Conservation (phyloP, 2,329 filamentous ascomycete species). For the Plectosphaerella cucumerina region DNA sequence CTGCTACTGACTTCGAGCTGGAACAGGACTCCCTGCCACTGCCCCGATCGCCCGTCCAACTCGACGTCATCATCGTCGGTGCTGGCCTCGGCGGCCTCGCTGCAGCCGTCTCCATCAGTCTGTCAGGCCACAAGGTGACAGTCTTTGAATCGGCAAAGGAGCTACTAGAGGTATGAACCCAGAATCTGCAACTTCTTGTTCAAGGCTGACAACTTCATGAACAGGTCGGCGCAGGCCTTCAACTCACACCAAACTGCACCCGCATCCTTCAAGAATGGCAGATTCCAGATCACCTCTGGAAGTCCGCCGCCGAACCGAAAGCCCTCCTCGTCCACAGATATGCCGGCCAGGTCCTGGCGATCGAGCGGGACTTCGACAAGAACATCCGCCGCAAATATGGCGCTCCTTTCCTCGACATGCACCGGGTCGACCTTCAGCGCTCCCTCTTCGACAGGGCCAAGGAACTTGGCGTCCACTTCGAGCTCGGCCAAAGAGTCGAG, state of each 20-base stretch:
- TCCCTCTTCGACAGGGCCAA: constrained; percentile 46
- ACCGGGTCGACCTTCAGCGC: constrained; percentile 57
- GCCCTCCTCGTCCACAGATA: constrained; percentile 50
- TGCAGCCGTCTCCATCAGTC: constrained; percentile 29
- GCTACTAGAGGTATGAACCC: constrained; percentile 29
- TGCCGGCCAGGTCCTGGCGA: constrained; percentile 42
- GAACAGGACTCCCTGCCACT: neutral
- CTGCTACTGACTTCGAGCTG: no score
- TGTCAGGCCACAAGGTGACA: constrained; percentile 33
- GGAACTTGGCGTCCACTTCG: constrained; percentile 47
- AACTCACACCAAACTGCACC: constrained; percentile 46
- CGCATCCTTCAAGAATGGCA: constrained; percentile 46
- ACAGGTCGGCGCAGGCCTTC: constrained; percentile 49
- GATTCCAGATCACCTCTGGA: constrained; percentile 38
- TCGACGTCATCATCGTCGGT: constrained; percentile 36
- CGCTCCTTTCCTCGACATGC: constrained; percentile 55
- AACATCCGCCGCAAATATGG: constrained; percentile 51
- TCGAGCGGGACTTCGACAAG: constrained; percentile 45
- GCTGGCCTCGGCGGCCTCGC: constrained; percentile 38
- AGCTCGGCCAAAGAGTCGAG: constrained; percentile 42
- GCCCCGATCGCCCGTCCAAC: constrained; percentile 4
- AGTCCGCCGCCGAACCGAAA: constrained; percentile 34
- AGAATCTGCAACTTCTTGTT: neutral
- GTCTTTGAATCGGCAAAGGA: constrained; percentile 36
- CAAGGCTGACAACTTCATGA: constrained; percentile 1